Evolutionary conservation across 768 basidiomycete species (phyloP), one percentile per base, ranked within the genome.

Genomic region (Panellus pusillus): DNA sequence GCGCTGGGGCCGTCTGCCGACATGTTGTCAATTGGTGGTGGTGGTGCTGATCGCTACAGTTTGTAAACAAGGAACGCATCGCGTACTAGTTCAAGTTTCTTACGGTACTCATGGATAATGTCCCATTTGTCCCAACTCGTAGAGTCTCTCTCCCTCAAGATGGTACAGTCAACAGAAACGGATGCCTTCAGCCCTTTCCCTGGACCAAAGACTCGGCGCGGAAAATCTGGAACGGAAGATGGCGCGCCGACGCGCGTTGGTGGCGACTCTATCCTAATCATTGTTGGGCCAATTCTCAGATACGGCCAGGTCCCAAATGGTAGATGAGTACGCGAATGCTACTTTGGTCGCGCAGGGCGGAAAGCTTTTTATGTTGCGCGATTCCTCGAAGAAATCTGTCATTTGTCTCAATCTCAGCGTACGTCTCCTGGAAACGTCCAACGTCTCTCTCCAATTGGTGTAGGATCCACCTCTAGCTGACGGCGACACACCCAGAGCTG

Each of bases 241-340:
- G 49, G 54, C 48, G 32, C 32, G 32, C 32, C 14, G 32, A 35
- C 32, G 32, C 32, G 32, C 32, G 32, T 8, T 35, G 32, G 32
- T 35, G 11, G 32, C 3, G 32, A 35, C 32, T 35, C 32, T 35
- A 14, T 35, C 14, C 32, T 35, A 9, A 35, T 35, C 32, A 3
- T 35, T 14, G 9, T 54, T 61, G 6, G 56, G 64, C 2, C 51
- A 58, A 28, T 89, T 35, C 32, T 35, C 3, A 35, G 14, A 9
- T 7, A 14, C 32, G 11, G 14, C 32, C 14, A 35, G 86, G 86
- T 67, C 63, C 19, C 40, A 39, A 15, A 74, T 82, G 70, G 64
- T 81, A 15, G 61, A 71, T 6, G 65, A 74, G 38, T 87, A 77
- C 70, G 68, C 72, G 43, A 80, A 83, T 46, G 72, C 80, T 28